These are phyloP conservation scores for Candida maesae DNA, from an alignment of 805 yeast species.

Conservation along the genomic window DNA sequence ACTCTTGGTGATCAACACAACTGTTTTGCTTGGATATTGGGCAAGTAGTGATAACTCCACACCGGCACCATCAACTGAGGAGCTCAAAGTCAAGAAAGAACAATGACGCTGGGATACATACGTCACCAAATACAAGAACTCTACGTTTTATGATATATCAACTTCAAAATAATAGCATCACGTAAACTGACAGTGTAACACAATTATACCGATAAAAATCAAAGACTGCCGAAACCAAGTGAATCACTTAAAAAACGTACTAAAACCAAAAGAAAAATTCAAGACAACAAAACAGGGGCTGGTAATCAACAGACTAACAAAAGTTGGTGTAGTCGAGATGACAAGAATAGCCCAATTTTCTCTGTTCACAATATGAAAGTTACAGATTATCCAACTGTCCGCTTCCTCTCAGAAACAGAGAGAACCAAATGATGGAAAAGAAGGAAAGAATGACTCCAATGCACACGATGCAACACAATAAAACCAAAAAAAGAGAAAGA, in stretches of 20 bases:
- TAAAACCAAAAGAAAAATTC: neutral
- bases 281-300: neutral
- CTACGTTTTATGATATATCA: no score
- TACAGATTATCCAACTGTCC: neutral
- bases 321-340: no score
- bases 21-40: slow-evolving; percentile 19
- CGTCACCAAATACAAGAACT: no score
- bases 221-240: neutral
- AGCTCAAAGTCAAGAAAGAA: slow-evolving; percentile 4
- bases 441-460: no score
- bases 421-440: no score
- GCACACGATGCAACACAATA: no score
- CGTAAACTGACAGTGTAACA: neutral
- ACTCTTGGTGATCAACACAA: slow-evolving; percentile 15
- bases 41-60: slow-evolving; percentile 6
- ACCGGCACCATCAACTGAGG: neutral
- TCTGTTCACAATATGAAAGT: neutral
- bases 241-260: no score
- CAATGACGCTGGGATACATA: no score
- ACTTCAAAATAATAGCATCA: neutral
- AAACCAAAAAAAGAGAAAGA: neutral
- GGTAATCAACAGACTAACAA: no score
- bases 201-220: neutral
- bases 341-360: neutral
- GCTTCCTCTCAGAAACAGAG: no score